phyloP scores from a whole-genome alignment of 1,284 basidiomycete species.

The Polyporus tsugae region DNA sequence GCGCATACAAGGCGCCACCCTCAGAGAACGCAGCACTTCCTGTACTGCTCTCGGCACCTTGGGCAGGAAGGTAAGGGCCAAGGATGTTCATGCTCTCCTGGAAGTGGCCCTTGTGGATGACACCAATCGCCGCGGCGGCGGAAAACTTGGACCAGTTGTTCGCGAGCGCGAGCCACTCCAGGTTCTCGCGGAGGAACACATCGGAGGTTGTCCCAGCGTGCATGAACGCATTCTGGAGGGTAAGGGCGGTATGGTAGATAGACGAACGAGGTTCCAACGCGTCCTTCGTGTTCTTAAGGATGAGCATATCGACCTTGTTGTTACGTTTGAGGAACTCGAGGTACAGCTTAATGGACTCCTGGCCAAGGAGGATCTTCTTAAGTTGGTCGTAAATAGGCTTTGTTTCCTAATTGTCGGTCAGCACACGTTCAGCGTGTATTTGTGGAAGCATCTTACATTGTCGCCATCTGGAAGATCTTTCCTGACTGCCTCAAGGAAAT shows the following conservation, averaged over 20 bases:
- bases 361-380: slow-evolving; percentile 85
- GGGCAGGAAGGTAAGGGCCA: slow-evolving; percentile 90
- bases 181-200: slow-evolving; percentile 89
- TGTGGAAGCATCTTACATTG: slow-evolving; percentile 51
- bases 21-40: slow-evolving; percentile 87
- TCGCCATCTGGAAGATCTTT: slow-evolving; percentile 71
- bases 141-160: slow-evolving; percentile 99
- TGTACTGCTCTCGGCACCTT: slow-evolving; percentile 74
- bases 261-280: slow-evolving; percentile 93
- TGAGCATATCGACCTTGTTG: slow-evolving; percentile 90
- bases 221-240: slow-evolving; percentile 96
- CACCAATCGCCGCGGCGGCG: slow-evolving; percentile 92
- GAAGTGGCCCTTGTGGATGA: slow-evolving; percentile 96
- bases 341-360: slow-evolving; percentile 90
- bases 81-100: slow-evolving; percentile 92
- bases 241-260: slow-evolving; percentile 95
- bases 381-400: slow-evolving; percentile 75
- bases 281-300: slow-evolving; percentile 94
- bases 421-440: slow-evolving; percentile 2
- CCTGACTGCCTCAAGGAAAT: slow-evolving; percentile 83
- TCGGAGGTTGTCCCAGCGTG: slow-evolving; percentile 96
- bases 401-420: slow-evolving; percentile 54
- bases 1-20: slow-evolving; percentile 91
- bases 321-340: slow-evolving; percentile 94
- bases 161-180: slow-evolving; percentile 94